Conservation (phyloP, 225 moss, liverwort and hornwort species). For the Thuidium tamariscinum region DNA sequence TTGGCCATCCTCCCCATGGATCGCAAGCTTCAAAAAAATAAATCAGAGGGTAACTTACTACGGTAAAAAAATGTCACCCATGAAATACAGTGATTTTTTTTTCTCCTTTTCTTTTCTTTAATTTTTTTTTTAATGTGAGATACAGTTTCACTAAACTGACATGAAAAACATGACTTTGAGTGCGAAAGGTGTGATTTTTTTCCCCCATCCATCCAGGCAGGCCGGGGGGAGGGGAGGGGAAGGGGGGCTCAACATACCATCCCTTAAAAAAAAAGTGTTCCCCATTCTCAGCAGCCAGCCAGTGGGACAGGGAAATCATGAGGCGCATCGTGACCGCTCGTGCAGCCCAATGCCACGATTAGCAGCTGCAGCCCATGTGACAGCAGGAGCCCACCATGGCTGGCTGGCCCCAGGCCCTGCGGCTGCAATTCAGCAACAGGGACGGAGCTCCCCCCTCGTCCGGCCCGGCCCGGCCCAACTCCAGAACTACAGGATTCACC, state of each 20-base stretch:
- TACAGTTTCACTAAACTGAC: not conserved
- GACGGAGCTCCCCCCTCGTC: too few relatives aligned
- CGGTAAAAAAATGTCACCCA: too few relatives aligned
- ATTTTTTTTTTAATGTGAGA: too few relatives aligned
- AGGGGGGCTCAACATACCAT: not conserved
- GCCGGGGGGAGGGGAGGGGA: too few relatives aligned
- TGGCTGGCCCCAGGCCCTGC: not conserved
- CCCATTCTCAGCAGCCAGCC: not conserved
- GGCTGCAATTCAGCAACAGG: not conserved
- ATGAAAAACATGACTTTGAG: not conserved
- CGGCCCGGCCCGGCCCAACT: too few relatives aligned
- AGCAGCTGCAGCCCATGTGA: slow-evolving; percentile 15
- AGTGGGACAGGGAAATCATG: not conserved
- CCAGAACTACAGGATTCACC: too few relatives aligned
- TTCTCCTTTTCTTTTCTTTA: too few relatives aligned
- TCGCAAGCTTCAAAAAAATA: too few relatives aligned
- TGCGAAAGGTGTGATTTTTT: not conserved
- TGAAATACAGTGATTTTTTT: too few relatives aligned
- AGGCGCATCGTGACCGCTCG: not conserved
- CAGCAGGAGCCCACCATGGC: not conserved
- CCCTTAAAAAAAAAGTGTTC: not conserved
- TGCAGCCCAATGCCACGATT: not conserved
- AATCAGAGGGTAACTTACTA: too few relatives aligned
- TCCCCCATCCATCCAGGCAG: too few relatives aligned
- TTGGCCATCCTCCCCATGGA: too few relatives aligned